Evolutionary conservation across 2,329 filamentous ascomycete genomes (phyloP).

Genomic region (Microsporum ferrugineum): DNA sequence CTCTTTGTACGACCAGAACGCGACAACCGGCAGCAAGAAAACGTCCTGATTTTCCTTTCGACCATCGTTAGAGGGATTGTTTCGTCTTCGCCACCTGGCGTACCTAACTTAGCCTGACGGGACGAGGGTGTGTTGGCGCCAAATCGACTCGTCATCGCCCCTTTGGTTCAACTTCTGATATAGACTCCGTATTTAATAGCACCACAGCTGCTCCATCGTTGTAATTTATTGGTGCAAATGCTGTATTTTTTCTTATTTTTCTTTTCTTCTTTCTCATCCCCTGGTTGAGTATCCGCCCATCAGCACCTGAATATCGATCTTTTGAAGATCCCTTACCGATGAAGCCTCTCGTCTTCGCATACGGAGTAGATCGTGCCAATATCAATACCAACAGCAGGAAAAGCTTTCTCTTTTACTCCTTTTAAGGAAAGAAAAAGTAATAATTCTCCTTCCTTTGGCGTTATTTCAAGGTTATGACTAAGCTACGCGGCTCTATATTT

Average conservation of each 20-base stretch:
- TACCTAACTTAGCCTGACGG: background rate
- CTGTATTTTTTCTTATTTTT: background rate
- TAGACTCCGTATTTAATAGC: background rate
- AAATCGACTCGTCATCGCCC: constrained; percentile 3
- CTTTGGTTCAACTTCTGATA: background rate
- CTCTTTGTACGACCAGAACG: background rate
- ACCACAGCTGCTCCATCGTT: background rate
- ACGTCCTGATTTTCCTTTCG: background rate
- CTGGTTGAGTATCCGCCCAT: background rate
- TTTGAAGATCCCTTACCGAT: background rate
- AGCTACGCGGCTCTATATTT: background rate
- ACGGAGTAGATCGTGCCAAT: background rate
- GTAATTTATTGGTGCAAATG: background rate
- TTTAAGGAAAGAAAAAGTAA: background rate
- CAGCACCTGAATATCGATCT: background rate
- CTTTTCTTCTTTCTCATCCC: background rate
- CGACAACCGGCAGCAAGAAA: background rate
- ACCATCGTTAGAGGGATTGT: background rate
- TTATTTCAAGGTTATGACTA: constrained; percentile 3
- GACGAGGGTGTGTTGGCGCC: background rate
- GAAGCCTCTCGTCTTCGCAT: too few relatives aligned
- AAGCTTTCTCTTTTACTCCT: background rate
- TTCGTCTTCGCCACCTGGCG: constrained; percentile 1
- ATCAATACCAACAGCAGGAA: too few relatives aligned
- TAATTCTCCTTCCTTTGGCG: background rate